A percentile compares a stretch with the other conserved stretches of the same genome.
phyloP scores from a whole-genome alignment of 2,329 filamentous ascomycete species.

The Sarocladium oryzae region DNA sequence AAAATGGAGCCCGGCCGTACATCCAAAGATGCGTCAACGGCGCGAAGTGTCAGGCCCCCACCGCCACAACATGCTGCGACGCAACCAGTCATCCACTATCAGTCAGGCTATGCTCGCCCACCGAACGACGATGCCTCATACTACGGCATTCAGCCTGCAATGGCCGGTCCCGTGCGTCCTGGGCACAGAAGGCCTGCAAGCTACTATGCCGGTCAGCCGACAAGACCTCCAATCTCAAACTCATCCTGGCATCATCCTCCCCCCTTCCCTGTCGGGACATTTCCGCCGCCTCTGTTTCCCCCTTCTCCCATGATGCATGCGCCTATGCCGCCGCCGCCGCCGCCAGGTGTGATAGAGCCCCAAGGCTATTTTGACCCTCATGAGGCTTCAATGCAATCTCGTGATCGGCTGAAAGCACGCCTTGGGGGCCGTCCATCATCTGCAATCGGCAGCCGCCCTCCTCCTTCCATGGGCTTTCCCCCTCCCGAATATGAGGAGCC shows the following conservation, averaged over 20 bases:
- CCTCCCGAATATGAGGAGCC: not conserved
- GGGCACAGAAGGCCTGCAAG: constrained; percentile 28
- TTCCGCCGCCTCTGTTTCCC: constrained; percentile 19
- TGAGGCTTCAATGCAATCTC: not conserved
- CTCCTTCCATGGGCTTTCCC: not conserved
- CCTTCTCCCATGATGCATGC: constrained; percentile 19
- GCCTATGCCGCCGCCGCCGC: constrained; percentile 20
- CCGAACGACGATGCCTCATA: constrained; percentile 28
- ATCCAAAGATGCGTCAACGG: not conserved
- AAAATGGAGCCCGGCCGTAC: not conserved
- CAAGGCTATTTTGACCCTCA: constrained; percentile 25
- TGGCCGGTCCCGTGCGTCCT: constrained; percentile 24
- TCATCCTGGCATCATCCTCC: constrained; percentile 17
- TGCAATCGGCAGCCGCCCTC: constrained; percentile 12
- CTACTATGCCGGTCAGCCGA: constrained; percentile 28
- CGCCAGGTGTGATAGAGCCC: constrained; percentile 12
- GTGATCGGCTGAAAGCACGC: constrained; percentile 14
- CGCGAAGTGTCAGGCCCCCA: constrained; percentile 15
- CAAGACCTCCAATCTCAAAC: constrained; percentile 22
- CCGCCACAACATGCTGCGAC: constrained; percentile 25
- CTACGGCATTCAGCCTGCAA: constrained; percentile 28
- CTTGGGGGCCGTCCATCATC: constrained; percentile 31
- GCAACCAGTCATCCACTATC: constrained; percentile 24
- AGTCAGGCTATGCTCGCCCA: constrained; percentile 22
- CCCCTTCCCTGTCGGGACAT: constrained; percentile 20